A percentile compares a stretch with the other conserved stretches of the same genome.
phyloP scores from a whole-genome alignment of 1,139 yeast genomes.

The Pichia sp. region DNA sequence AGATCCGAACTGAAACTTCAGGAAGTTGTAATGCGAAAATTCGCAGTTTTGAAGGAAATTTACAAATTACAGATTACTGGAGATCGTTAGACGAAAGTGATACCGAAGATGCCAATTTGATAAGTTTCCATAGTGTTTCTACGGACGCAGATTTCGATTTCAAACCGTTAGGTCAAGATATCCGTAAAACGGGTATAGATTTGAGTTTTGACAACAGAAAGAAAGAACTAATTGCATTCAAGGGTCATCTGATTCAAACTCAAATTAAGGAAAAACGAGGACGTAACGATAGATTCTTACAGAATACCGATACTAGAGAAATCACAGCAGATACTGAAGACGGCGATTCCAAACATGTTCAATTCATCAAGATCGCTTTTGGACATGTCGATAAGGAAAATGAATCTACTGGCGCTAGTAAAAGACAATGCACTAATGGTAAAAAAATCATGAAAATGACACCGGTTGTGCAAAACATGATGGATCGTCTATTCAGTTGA shows the following conservation, averaged over 20 bases:
- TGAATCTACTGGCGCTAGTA: too few relatives aligned
- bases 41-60: background rate
- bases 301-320: background rate
- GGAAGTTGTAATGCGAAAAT: slow-evolving; percentile 4
- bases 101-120: background rate
- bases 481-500: too few relatives aligned
- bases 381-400: too few relatives aligned
- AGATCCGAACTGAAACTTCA: background rate
- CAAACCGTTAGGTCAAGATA: slow-evolving; percentile 4
- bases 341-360: background rate
- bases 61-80: slow-evolving; percentile 3
- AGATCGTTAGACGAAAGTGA: background rate
- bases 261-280: slow-evolving; percentile 5
- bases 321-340: background rate
- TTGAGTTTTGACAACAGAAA: slow-evolving; percentile 1
- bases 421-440: too few relatives aligned
- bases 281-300: slow-evolving; percentile 1
- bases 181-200: background rate
- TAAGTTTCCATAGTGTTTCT: slow-evolving; percentile 7
- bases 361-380: background rate
- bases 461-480: too few relatives aligned
- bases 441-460: too few relatives aligned
- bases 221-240: background rate
- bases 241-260: background rate
- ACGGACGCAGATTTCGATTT: slow-evolving; percentile 9